These are phyloP conservation scores for Cryptosporidium muris DNA, from an alignment of 169 alveolate species.

Conservation along the genomic window DNA sequence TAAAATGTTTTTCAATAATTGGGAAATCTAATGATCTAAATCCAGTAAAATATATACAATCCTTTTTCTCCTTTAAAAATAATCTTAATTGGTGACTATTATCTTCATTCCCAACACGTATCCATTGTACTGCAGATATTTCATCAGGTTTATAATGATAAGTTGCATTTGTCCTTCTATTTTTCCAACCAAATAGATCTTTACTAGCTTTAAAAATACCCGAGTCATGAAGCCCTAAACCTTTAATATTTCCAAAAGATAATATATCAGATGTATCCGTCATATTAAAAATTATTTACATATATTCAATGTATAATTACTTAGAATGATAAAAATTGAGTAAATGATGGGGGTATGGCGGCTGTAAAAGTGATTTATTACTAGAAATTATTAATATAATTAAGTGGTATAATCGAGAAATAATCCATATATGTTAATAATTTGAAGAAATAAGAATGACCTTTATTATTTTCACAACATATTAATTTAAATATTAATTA, in stretches of 20 bases:
- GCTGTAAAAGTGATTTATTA: neutral
- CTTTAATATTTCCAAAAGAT: constrained; percentile 63
- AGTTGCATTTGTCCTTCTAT: constrained; percentile 87
- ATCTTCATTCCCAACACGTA: constrained; percentile 77
- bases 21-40: constrained; percentile 57
- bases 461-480: too few relatives aligned
- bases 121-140: constrained; percentile 80
- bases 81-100: constrained; percentile 80
- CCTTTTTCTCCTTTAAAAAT: constrained; percentile 78
- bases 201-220: constrained; percentile 89
- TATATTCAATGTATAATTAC: neutral
- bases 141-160: constrained; percentile 86
- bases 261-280: constrained; percentile 19
- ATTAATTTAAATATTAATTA: too few relatives aligned
- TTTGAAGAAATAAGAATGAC: too few relatives aligned
- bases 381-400: neutral
- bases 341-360: neutral
- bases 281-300: neutral
- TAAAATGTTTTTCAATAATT: constrained; percentile 86
- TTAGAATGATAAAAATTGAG: neutral
- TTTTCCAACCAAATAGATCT: constrained; percentile 90
- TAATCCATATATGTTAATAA: neutral
- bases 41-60: constrained; percentile 72
- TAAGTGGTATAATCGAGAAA: neutral
- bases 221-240: constrained; percentile 72